Base-by-base conservation (phyloP, 306 rosid species). In the Datisca glomerata region DNA sequence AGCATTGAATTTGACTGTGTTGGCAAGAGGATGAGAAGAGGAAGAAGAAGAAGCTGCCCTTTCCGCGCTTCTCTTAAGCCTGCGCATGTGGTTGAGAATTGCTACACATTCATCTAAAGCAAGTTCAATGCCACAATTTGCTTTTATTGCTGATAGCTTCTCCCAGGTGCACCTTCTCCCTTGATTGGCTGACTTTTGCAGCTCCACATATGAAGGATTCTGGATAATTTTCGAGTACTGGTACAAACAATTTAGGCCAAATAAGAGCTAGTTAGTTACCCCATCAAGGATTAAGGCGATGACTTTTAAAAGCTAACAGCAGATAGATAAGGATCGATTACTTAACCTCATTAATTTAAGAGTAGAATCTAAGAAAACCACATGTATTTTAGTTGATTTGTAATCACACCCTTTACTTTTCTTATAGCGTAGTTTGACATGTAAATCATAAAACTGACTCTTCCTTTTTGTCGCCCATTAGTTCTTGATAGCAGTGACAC, bases 81-180 rank as follows among this genome's bases (percentile, higher is more conserved):
- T 70, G 60, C 78, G 76, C 98, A 84, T 77, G 63, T 84, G 93
- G 58, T 78, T 89, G 75, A 89, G 92, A 63, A 78, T 64, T 18
- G 86, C 72, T 21, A 84, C 98, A 53, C 81, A 72, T 57, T 80
- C 98, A 59, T 89, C 98, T 39, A 89, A 81, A 13, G 77, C 91
- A 58, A 89, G 95, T 61, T 89, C 95, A 55, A 78, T 89, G 45
- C 82, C 95, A 28, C 98, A 84, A 49, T 89, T 89, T 38, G 95
- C 91, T 78, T 89, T 89, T 41, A 89, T 78, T 55, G 98, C 93
- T 0, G 95, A 80, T 4, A 84, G 91, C 71, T 89, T 89, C 92
- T 80, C 93, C 98, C 98, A 89, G 19, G 91, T 84, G 65, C 98
- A 80, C 66, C 95, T 72, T 70, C 98, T 72, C 48, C 95, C 98